Conservation (phyloP, 169 alveolate species). For the Amoebophrya sp. region DNA sequence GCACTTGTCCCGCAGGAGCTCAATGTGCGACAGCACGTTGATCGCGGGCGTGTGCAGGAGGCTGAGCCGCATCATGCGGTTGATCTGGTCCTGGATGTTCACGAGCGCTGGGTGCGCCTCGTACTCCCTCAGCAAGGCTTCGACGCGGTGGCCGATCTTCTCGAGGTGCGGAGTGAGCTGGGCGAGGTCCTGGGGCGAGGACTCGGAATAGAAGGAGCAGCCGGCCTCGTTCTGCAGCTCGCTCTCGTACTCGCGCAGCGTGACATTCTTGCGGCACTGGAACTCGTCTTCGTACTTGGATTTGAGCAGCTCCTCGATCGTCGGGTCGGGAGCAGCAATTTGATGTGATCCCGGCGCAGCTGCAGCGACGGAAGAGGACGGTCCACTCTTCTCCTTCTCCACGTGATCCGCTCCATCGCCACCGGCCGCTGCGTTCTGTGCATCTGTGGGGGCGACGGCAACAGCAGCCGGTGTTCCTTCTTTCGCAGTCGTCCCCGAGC, state of each 20-base stretch:
- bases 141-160: background rate
- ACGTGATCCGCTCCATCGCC: no score
- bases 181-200: background rate
- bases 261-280: background rate
- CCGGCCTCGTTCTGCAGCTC: background rate
- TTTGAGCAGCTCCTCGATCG: background rate
- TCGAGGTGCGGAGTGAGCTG: background rate
- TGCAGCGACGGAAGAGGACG: no score
- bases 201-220: background rate
- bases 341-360: no score
- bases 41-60: background rate
- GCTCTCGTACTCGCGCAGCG: background rate
- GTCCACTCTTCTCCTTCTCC: no score
- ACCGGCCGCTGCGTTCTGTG: no score
- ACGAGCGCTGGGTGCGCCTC: background rate
- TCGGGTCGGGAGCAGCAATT: no score
- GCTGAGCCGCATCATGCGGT: background rate
- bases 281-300: background rate
- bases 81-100: background rate
- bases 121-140: background rate
- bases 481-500: no score
- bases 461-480: no score
- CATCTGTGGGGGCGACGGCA: no score
- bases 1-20: background rate
- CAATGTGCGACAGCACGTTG: background rate